Evolutionary conservation across 345 rosid species (phyloP).

Genomic region (Eucalyptus marginata): DNA sequence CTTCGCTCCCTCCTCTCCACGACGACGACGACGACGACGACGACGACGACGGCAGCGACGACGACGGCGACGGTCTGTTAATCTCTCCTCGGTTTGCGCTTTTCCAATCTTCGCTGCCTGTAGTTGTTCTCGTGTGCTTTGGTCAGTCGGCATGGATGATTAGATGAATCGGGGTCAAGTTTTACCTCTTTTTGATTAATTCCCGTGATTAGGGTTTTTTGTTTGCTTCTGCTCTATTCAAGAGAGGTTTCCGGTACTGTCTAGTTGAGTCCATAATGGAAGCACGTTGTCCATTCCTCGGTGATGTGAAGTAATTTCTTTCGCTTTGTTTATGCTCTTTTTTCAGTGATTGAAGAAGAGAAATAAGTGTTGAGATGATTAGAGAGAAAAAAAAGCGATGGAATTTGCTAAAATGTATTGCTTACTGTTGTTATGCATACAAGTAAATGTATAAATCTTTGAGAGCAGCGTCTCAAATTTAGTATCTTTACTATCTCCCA

Average conservation of each 20-base stretch:
- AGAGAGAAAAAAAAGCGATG: background rate
- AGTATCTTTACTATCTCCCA: background rate
- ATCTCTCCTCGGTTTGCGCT: background rate
- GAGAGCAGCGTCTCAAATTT: background rate
- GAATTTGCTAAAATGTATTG: background rate
- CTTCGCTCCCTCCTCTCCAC: conserved; percentile 21
- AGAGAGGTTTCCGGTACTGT: background rate
- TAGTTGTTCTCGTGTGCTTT: background rate
- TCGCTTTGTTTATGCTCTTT: background rate
- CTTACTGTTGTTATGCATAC: background rate
- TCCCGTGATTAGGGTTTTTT: background rate
- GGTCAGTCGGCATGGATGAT: background rate
- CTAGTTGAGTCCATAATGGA: background rate
- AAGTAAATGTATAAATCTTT: background rate
- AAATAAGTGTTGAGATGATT: background rate
- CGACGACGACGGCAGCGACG: too few species aligned
- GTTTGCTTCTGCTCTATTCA: background rate
- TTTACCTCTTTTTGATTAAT: background rate
- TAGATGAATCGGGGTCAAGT: background rate
- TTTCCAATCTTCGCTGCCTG: background rate
- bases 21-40: conserved; percentile 11
- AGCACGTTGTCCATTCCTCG: background rate
- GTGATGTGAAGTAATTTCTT: background rate
- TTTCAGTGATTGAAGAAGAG: background rate
- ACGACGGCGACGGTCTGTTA: background rate